phyloP scores from a whole-genome alignment of 768 basidiomycete species.

The Aureoboletus auriporus region DNA sequence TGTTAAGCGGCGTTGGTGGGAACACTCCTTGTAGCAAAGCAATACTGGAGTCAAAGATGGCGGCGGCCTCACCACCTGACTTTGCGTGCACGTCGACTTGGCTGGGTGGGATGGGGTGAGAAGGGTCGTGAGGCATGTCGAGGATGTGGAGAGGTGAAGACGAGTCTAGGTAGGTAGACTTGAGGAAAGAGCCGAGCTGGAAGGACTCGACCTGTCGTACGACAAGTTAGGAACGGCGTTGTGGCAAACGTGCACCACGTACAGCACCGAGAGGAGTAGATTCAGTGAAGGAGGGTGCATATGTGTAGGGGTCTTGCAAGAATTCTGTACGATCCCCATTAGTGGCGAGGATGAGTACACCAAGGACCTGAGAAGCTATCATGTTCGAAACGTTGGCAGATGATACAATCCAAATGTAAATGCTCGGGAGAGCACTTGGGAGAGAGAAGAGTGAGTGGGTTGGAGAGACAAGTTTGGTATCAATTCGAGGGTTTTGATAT shows the following conservation, averaged over 20 bases:
- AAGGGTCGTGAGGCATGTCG: constrained; percentile 58
- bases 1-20: constrained; percentile 69
- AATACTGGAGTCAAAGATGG: constrained; percentile 80
- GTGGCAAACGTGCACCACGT: constrained; percentile 15
- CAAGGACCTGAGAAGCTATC: constrained; percentile 46
- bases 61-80: constrained; percentile 73
- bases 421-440: not conserved
- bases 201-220: constrained; percentile 58
- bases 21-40: constrained; percentile 81
- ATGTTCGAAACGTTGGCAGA: constrained; percentile 7
- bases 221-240: constrained; percentile 2
- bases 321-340: constrained; percentile 71
- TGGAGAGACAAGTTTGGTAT: constrained; percentile 4
- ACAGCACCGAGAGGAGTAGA: constrained; percentile 79
- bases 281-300: constrained; percentile 58
- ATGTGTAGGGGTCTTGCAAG: constrained; percentile 68
- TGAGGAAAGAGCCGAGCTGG: constrained; percentile 57
- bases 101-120: constrained; percentile 56
- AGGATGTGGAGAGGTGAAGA: constrained; percentile 64
- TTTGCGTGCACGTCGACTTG: constrained; percentile 77
- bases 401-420: too few relatives aligned
- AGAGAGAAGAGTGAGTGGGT: constrained; percentile 6
- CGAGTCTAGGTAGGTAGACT: constrained; percentile 62
- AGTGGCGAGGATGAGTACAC: constrained; percentile 72
- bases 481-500: constrained; percentile 27